These are phyloP conservation scores for Stagonosporopsis cucurbitacearum DNA, from an alignment of 2,329 filamentous ascomycete species.

Conservation along the genomic window DNA sequence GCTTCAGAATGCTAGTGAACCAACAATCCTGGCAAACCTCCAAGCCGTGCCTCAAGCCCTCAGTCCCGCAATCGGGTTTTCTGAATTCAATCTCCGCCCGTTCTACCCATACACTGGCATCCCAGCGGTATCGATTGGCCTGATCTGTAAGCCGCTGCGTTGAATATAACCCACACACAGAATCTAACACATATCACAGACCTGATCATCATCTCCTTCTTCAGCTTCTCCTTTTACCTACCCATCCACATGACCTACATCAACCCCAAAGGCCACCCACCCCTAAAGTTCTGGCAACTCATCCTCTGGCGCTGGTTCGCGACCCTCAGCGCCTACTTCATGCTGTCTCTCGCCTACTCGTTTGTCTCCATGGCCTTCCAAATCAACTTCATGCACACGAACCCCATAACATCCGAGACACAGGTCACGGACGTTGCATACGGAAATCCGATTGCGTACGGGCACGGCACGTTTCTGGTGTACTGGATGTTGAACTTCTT, in stretches of 20 bases:
- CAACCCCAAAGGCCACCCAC: constrained; percentile 61
- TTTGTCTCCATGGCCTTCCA: constrained; percentile 69
- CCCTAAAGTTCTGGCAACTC: constrained; percentile 64
- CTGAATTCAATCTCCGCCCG: constrained; percentile 63
- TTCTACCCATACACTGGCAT: constrained; percentile 63
- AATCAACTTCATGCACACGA: constrained; percentile 60
- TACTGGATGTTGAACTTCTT: constrained; percentile 70
- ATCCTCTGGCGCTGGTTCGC: constrained; percentile 65
- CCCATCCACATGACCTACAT: constrained; percentile 68
- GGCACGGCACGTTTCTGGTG: constrained; percentile 64
- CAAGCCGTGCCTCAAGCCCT: constrained; percentile 60
- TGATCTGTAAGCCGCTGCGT: constrained; percentile 57
- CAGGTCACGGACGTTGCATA: constrained; percentile 45
- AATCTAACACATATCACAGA: constrained; percentile 39
- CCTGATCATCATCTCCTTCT: constrained; percentile 71
- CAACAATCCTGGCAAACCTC: constrained; percentile 52
- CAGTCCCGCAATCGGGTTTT: constrained; percentile 64
- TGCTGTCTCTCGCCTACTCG: constrained; percentile 68
- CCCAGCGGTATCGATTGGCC: constrained; percentile 66
- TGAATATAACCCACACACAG: neutral
- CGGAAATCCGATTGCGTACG: constrained; percentile 61
- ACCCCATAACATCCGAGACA: constrained; percentile 54
- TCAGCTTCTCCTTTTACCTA: constrained; percentile 69
- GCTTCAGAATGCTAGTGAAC: constrained; percentile 52
- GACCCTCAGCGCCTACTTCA: constrained; percentile 64